A percentile compares a stretch with the other conserved stretches of the same genome.
These are phyloP conservation scores for Steccherinum ochraceum DNA, from an alignment of 768 basidiomycete species.

Conservation along the genomic window DNA sequence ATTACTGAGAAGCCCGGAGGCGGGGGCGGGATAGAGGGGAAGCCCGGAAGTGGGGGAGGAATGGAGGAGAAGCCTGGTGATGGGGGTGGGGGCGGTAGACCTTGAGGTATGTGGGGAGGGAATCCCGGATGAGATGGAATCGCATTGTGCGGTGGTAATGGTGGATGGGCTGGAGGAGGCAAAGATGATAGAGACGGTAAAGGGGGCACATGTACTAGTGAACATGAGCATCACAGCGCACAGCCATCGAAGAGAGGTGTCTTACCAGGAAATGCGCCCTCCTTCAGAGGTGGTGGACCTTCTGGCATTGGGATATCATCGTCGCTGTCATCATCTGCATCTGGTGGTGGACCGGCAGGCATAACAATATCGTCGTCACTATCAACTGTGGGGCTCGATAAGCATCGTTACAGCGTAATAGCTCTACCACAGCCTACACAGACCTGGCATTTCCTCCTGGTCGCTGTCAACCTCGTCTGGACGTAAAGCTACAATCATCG, in stretches of 20 bases:
- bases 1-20: constrained; percentile 18
- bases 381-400: background rate
- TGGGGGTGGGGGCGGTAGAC: constrained; percentile 21
- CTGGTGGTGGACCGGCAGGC: constrained; percentile 62
- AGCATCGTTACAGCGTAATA: background rate
- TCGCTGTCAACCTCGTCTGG: constrained; percentile 62
- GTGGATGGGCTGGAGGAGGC: constrained; percentile 20
- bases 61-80: constrained; percentile 7
- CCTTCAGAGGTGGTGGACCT: constrained; percentile 51
- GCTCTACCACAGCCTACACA: constrained; percentile 22
- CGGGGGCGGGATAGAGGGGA: constrained; percentile 14
- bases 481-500: constrained; percentile 39
- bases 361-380: constrained; percentile 58
- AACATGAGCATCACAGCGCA: background rate
- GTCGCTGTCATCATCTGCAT: constrained; percentile 48
- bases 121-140: constrained; percentile 7
- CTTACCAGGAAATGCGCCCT: constrained; percentile 10
- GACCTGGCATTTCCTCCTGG: constrained; percentile 37
- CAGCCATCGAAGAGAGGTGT: background rate
- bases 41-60: constrained; percentile 17
- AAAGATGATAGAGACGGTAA: constrained; percentile 19
- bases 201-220: constrained; percentile 6
- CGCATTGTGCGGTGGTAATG: constrained; percentile 22
- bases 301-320: constrained; percentile 90
- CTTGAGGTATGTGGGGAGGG: constrained; percentile 24